phyloP scores from a whole-genome alignment of 202 grass and related monocot genomes.

The Musa balbisiana region DNA sequence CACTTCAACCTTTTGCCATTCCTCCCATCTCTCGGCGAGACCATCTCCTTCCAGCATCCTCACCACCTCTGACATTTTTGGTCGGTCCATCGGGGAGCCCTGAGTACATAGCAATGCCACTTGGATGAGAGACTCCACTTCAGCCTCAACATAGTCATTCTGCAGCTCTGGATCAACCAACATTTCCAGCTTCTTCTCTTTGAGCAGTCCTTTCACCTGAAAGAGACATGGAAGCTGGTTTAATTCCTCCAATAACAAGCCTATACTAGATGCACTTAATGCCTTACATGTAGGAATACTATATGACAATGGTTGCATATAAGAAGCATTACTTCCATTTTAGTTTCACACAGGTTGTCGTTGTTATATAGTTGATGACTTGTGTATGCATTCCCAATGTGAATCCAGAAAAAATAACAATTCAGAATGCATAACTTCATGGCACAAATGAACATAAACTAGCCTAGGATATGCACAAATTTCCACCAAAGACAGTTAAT shows the following conservation, averaged over 20 bases:
- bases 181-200: conserved; percentile 61
- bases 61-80: conserved; percentile 95
- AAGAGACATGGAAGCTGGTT: conserved; percentile 1
- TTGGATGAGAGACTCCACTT: conserved; percentile 82
- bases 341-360: too few species aligned
- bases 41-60: conserved; percentile 92
- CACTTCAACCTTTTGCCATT: conserved; percentile 95
- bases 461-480: too few species aligned
- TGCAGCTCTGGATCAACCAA: conserved; percentile 76
- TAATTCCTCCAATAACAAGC: background rate
- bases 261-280: background rate
- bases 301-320: too few species aligned
- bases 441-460: too few species aligned
- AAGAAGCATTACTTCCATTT: too few species aligned
- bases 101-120: conserved; percentile 81
- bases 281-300: background rate
- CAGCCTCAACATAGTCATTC: conserved; percentile 36
- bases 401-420: too few species aligned
- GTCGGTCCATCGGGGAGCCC: conserved; percentile 55
- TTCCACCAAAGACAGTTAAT: too few species aligned
- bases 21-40: conserved; percentile 81
- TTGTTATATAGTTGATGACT: too few species aligned
- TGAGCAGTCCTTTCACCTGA: conserved; percentile 75
- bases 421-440: too few species aligned
- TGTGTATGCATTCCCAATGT: too few species aligned